Conservation (phyloP, 345 rosid genomes). For the Excoecaria agallocha region DNA sequence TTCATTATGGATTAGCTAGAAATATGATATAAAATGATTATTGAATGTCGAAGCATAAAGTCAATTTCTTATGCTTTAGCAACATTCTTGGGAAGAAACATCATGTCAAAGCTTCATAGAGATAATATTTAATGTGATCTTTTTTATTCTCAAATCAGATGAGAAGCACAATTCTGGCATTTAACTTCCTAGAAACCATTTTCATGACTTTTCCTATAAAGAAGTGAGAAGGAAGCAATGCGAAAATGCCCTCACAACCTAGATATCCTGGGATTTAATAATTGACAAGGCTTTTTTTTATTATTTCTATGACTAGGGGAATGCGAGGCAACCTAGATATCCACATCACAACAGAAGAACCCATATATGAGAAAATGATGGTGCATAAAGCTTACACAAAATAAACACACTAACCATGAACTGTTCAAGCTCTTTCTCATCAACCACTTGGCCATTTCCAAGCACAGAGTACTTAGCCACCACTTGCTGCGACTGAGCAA, state of each 20-base stretch:
- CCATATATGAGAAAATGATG: not conserved
- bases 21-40: not conserved
- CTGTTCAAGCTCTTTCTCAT: slow-evolving; percentile 45
- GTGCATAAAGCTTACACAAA: not conserved
- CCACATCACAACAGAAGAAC: no score
- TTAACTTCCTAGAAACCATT: not conserved
- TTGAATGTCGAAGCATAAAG: not conserved
- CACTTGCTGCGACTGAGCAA: slow-evolving; percentile 36
- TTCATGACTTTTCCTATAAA: no score
- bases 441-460: slow-evolving; percentile 27
- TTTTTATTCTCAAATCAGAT: not conserved
- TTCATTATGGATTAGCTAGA: not conserved
- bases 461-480: slow-evolving; percentile 39
- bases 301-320: not conserved
- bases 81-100: slow-evolving; percentile 5
- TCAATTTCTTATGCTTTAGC: slow-evolving; percentile 1
- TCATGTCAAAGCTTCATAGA: not conserved
- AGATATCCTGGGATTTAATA: not conserved
- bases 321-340: not conserved
- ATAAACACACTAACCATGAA: slow-evolving; percentile 36
- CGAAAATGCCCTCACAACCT: not conserved
- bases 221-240: no score
- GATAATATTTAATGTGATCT: not conserved
- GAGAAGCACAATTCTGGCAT: not conserved
- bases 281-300: not conserved